These are phyloP conservation scores for Fraxinus ornus DNA, from an alignment of 305 asterid genomes.

Conservation along the genomic window DNA sequence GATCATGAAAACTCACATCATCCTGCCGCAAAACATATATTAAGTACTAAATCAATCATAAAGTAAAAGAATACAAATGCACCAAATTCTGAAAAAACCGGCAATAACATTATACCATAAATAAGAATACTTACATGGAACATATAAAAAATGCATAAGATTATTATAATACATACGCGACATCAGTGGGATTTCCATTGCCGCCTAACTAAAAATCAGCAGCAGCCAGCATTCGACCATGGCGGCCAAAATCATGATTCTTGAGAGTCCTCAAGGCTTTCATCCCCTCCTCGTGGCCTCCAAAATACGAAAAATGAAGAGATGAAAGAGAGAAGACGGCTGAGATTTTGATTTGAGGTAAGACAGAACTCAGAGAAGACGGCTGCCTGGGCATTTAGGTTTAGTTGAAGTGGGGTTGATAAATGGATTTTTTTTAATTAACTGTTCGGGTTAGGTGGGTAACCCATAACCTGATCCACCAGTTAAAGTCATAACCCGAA, in stretches of 20 bases:
- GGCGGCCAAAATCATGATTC: conserved; percentile 72
- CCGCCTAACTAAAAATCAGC: conserved; percentile 77
- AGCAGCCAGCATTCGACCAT: conserved; percentile 75
- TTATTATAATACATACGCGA: conserved; percentile 55
- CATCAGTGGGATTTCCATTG: conserved; percentile 69
- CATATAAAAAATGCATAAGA: background rate
- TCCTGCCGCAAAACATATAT: too few relatives aligned
- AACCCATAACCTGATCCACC: too few relatives aligned
- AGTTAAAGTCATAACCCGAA: too few relatives aligned
- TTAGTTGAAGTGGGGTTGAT: too few relatives aligned
- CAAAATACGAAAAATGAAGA: conserved; percentile 23
- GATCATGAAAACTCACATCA: too few relatives aligned
- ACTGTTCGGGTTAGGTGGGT: too few relatives aligned
- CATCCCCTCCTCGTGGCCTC: conserved; percentile 40
- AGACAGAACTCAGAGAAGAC: too few relatives aligned
- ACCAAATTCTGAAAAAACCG: background rate
- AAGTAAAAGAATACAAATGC: background rate
- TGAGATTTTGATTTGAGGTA: too few relatives aligned
- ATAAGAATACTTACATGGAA: conserved; percentile 13
- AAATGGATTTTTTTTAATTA: too few relatives aligned
- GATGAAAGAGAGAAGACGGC: too few relatives aligned
- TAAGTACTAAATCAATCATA: background rate
- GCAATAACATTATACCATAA: background rate
- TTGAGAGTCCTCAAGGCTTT: conserved; percentile 47
- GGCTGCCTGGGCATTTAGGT: too few relatives aligned